Base-by-base conservation (phyloP, 768 basidiomycete genomes). In the Suillus spraguei region DNA sequence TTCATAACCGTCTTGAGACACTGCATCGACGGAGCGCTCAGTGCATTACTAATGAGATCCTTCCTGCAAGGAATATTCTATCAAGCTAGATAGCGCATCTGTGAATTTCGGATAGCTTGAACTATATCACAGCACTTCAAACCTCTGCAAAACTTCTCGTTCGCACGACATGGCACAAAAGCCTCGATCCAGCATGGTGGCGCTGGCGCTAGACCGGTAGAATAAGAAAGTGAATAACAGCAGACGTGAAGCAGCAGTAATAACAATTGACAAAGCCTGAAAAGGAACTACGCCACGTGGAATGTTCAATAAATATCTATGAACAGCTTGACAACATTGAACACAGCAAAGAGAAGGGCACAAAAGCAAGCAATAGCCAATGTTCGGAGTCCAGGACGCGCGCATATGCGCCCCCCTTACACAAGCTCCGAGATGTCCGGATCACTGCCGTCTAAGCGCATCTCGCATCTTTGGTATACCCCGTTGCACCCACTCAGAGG, bases 401-500 rank as follows among this genome's bases (percentile, higher is more conserved):
- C n/a, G n/a, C n/a, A n/a, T 2, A 53, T 20, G 52, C 9, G 33
- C 46, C 32, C 50, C 22, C 52, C 20, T 53, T 53, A n/a, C 50
- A 20, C 28, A 52, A 10, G 32, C 32, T n/a, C 24, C 41, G 52
- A 35, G 20, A n/a, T n/a, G 4, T 14, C 36, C 54, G 14, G 36
- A 55, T 62, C 55, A 62, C 11, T 24, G 22, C n/a, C 32, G 5
- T 35, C 35, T 46, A 17, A 66, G 47, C 14, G 72, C 76, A 17
- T 61, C 70, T 64, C 79, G 79, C 74, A 90, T 86, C 24, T 74
- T 72, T 9, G 67, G 65, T 59, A 73, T 70, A 3, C 88, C 88
- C 38, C 82, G 77, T 32, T 69, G 66, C 60, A 89, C 77, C 88
- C 88, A 90, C 63, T 86, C 83, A 22, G 77, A 74, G 32, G 89